Conservation (phyloP, 331 rosid species). For the Stylosanthes scabra region DNA sequence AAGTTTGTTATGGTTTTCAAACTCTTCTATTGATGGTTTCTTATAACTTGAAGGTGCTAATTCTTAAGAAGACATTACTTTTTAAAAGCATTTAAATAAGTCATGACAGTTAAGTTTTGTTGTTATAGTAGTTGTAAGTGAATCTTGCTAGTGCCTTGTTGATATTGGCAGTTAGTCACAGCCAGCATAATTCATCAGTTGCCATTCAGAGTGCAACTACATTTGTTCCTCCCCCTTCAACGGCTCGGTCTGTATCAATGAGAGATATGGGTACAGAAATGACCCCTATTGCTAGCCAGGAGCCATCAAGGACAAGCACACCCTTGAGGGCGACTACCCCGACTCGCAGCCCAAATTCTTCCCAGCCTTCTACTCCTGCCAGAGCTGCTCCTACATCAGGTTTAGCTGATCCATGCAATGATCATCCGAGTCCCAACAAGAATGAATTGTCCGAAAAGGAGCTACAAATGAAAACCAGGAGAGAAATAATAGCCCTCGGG, state of each 20-base stretch:
- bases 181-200: constrained; percentile 81
- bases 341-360: constrained; percentile 83
- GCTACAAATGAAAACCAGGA: constrained; percentile 90
- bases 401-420: constrained; percentile 36
- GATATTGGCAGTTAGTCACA: constrained; percentile 70
- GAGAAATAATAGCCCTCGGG: constrained; percentile 92
- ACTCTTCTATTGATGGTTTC: constrained; percentile 5
- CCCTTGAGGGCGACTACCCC: constrained; percentile 97
- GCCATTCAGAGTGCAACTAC: constrained; percentile 76
- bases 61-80: constrained; percentile 20
- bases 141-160: constrained; percentile 16
- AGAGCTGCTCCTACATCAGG: constrained; percentile 57
- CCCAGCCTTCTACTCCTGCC: constrained; percentile 82
- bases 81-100: constrained; percentile 24
- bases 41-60: constrained; percentile 6
- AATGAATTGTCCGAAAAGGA: constrained; percentile 82
- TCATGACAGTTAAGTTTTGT: constrained; percentile 10
- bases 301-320: constrained; percentile 95
- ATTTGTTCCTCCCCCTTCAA: constrained; percentile 86
- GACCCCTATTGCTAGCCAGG: constrained; percentile 99
- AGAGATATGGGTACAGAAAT: constrained; percentile 99
- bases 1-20: neutral
- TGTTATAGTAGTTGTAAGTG: neutral
- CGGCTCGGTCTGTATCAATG: constrained; percentile 98
- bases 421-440: constrained; percentile 47